phyloP scores from a whole-genome alignment of 106 monocot species.

The Dendrobium huoshanense region DNA sequence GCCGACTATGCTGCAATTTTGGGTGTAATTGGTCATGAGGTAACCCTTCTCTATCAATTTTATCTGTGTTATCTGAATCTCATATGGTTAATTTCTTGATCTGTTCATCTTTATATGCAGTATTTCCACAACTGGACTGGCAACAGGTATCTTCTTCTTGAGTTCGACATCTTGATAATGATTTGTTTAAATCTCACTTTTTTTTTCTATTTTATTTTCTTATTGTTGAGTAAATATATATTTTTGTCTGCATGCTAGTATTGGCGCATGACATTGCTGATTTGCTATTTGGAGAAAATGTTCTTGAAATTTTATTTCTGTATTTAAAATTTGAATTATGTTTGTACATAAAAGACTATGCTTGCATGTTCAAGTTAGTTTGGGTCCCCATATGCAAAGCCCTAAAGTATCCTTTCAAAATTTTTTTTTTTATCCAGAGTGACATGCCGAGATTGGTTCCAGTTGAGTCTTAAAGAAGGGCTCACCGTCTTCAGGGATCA shows the following conservation, averaged over 20 bases:
- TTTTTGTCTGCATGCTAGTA: background rate
- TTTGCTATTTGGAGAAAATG: background rate
- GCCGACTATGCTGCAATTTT: constrained; percentile 97
- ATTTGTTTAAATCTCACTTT: background rate
- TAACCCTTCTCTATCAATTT: constrained; percentile 14
- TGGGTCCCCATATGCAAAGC: background rate
- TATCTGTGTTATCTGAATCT: background rate
- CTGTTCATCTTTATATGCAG: constrained; percentile 36
- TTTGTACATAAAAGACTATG: background rate
- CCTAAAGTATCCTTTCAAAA: background rate
- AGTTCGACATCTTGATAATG: background rate
- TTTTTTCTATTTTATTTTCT: background rate
- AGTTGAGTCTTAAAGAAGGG: constrained; percentile 98
- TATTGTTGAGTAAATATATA: background rate
- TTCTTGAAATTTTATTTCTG: background rate
- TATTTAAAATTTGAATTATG: constrained; percentile 4
- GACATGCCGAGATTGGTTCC: constrained; percentile 99
- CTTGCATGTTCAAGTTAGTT: background rate
- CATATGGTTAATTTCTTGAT: background rate
- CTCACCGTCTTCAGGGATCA: constrained; percentile 97
- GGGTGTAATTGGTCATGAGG: constrained; percentile 99
- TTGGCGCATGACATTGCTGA: background rate
- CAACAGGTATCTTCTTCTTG: constrained; percentile 54
- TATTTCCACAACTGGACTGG: constrained; percentile 99
- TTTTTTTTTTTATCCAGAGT: constrained; percentile 45